Base-by-base conservation (phyloP, 2,329 filamentous ascomycete genomes). In the Hansfordia pulvinata region DNA sequence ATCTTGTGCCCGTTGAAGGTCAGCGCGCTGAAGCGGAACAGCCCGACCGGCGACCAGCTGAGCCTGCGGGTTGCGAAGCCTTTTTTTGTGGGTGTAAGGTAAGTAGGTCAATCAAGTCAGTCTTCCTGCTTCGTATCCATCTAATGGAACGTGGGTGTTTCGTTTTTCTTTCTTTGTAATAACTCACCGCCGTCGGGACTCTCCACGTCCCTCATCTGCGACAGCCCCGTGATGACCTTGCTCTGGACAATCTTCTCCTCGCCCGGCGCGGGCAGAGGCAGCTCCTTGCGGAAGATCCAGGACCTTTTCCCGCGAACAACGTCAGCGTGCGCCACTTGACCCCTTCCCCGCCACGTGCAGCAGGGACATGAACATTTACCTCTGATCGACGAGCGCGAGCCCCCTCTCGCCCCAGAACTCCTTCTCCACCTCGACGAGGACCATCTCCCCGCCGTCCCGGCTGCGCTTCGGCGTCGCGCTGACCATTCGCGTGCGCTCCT, bases 1-100 rank as follows among this genome's bases (percentile, higher is more conserved):
- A 93, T 92, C 37, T 72, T 75, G 49, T 93, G 85, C 0, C 72
- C 81, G 44, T 93, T 93, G 57, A 85, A 85, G 0, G 82, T 92
- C 20, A 93, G 56, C 0, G 82, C 82, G 1, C 78, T 85, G 57
- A 85, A 93, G 11, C 81, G 71, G 52, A 90, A 92, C 2, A 93
- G 62, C 2, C 54, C 58, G 0, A 56, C 53, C 0, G 58, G 50
- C 0, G 62, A 65, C 59, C 57, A 64, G 12, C 40, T 39, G 4
- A 62, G 28, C 10, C 46, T 42, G 8, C 58, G 43, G 1, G 34
- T 22, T 0, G 42, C 42, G 20, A 34, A 37, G 3, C 25, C 44
- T 46, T 8, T 10, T 19, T 4, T 10, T 13, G 13, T 35, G 14
- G 8, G 10, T 7, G 17, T n/a, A 10, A 8, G 17, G 10, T 9